A percentile compares a stretch with the other conserved stretches of the same genome.
Conservation (phyloP, 2,329 filamentous ascomycete genomes). For the Harringtonia aguacate region DNA sequence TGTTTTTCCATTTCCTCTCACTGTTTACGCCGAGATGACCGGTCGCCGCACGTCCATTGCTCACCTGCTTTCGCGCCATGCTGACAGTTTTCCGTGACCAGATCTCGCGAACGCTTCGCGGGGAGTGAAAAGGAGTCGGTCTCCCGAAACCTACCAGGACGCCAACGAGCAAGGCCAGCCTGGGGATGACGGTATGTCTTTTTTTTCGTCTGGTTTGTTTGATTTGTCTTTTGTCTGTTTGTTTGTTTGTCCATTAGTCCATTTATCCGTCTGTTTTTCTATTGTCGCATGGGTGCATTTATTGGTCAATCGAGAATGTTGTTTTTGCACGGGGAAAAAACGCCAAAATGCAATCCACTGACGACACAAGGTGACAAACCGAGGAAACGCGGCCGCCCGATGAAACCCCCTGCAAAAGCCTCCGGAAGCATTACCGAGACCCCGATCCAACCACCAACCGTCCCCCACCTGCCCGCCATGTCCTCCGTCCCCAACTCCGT, state of each 20-base stretch:
- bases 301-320: background rate
- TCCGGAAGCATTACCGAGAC: conserved; percentile 44
- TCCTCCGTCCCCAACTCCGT: conserved; percentile 4
- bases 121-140: conserved; percentile 70
- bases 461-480: conserved; percentile 9
- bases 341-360: too few relatives aligned
- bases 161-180: conserved; percentile 39
- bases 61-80: conserved; percentile 1
- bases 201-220: background rate
- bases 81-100: conserved; percentile 5
- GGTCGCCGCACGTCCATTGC: conserved; percentile 18
- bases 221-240: background rate
- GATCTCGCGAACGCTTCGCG: conserved; percentile 29
- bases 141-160: conserved; percentile 56
- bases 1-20: background rate
- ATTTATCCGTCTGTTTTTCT: background rate
- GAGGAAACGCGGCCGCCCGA: conserved; percentile 50
- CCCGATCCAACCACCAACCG: conserved; percentile 25
- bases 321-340: too few relatives aligned
- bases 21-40: conserved; percentile 4
- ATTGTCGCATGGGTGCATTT: background rate
- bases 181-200: conserved; percentile 64
- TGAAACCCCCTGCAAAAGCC: conserved; percentile 40
- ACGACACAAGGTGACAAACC: conserved; percentile 35
- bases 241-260: background rate